Evolutionary conservation across 768 basidiomycete genomes (phyloP).

Genomic region (Kwoniella mangroviensis): DNA sequence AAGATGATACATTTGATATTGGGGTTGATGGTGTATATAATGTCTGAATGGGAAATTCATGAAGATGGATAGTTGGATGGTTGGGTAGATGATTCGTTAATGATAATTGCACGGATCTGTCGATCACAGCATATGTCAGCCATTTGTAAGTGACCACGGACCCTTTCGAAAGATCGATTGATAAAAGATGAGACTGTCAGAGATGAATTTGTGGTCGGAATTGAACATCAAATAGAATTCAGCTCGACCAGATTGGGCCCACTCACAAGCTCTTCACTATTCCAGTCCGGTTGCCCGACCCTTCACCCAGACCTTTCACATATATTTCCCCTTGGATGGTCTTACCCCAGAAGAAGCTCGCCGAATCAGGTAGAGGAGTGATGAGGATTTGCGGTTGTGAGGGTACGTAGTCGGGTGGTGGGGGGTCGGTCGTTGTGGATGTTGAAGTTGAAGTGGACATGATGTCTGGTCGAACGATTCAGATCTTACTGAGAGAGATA

Average conservation of each 20-base stretch:
- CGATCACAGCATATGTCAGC: not conserved
- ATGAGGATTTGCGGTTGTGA: slow-evolving; percentile 53
- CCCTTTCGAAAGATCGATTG: too few relatives aligned
- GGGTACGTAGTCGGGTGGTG: slow-evolving; percentile 48
- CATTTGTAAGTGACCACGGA: too few relatives aligned
- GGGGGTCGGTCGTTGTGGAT: slow-evolving; percentile 8
- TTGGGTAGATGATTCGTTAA: slow-evolving; percentile 41
- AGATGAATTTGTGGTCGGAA: too few relatives aligned
- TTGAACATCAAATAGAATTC: too few relatives aligned
- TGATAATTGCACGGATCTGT: slow-evolving; percentile 34
- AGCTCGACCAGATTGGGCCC: not conserved
- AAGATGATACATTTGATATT: slow-evolving; percentile 8
- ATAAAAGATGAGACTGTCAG: too few relatives aligned
- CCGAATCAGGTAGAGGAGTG: slow-evolving; percentile 49
- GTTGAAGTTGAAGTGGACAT: slow-evolving; percentile 4
- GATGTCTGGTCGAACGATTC: not conserved
- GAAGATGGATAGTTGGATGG: slow-evolving; percentile 32
- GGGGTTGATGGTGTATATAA: slow-evolving; percentile 33
- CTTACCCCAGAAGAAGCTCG: slow-evolving; percentile 52
- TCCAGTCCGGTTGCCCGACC: slow-evolving; percentile 19
- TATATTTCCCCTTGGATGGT: slow-evolving; percentile 54
- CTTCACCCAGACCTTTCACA: slow-evolving; percentile 52
- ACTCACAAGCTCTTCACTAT: slow-evolving; percentile 39
- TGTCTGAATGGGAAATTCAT: slow-evolving; percentile 24
- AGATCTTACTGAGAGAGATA: not conserved